Percentiles rank a stretch among this genome's conserved stretches.
Conservation (phyloP, 2,329 filamentous ascomycete species). For the Decorospora gaudefroyi region DNA sequence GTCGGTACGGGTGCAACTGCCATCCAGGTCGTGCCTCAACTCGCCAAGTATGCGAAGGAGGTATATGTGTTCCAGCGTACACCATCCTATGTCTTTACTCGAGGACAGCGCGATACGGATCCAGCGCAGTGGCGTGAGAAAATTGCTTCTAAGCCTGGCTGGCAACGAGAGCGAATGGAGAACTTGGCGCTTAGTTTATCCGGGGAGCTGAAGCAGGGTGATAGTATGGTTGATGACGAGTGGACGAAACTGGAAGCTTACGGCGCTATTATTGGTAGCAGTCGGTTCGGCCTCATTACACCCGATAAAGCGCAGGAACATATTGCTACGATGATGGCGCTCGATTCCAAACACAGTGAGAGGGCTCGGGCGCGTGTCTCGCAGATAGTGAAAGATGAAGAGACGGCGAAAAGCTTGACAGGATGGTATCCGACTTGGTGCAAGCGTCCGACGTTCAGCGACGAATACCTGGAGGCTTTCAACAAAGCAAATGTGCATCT, state of each 20-base stretch:
- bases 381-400: conserved; percentile 55
- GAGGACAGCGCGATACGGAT: conserved; percentile 49
- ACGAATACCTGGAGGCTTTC: conserved; percentile 62
- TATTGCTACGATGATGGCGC: conserved; percentile 45
- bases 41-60: conserved; percentile 47
- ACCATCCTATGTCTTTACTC: conserved; percentile 44
- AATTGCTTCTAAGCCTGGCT: conserved; percentile 48
- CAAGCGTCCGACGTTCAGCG: conserved; percentile 65
- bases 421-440: conserved; percentile 65
- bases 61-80: conserved; percentile 54
- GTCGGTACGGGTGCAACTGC: conserved; percentile 54
- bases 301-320: conserved; percentile 48
- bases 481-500: conserved; percentile 62
- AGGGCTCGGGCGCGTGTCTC: conserved; percentile 53
- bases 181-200: conserved; percentile 52
- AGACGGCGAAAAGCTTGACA: conserved; percentile 58
- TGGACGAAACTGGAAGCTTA: conserved; percentile 52
- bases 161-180: conserved; percentile 52
- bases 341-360: conserved; percentile 53
- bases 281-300: conserved; percentile 33
- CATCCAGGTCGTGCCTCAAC: conserved; percentile 49
- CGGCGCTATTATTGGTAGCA: conserved; percentile 31
- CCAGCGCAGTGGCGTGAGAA: conserved; percentile 49
- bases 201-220: conserved; percentile 19
- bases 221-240: conserved; percentile 55